These are phyloP conservation scores for Cryomyces minteri DNA, from an alignment of 495 filamentous ascomycete species.

Conservation along the genomic window DNA sequence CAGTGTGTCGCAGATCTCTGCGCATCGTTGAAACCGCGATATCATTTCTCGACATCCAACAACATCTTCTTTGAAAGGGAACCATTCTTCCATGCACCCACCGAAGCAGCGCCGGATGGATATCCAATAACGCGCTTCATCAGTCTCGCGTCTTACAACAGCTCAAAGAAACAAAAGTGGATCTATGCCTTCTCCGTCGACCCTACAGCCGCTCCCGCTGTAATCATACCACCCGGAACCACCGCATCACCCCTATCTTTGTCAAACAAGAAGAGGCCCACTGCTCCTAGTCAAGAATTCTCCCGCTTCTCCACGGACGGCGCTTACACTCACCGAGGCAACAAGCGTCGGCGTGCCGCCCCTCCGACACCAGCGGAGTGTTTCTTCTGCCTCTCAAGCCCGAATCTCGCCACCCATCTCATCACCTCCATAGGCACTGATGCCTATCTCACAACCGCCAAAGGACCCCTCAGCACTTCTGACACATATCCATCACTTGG, in stretches of 20 bases:
- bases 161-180: constrained; percentile 56
- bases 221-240: constrained; percentile 41
- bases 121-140: constrained; percentile 68
- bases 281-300: constrained; percentile 29
- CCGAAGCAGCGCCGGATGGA: constrained; percentile 29
- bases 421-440: constrained; percentile 74
- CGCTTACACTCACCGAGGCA: constrained; percentile 17
- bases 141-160: constrained; percentile 61
- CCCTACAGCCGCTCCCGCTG: constrained; percentile 34
- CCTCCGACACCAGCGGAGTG: constrained; percentile 62
- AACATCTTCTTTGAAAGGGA: constrained; percentile 72
- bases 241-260: constrained; percentile 51
- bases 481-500: constrained; percentile 46
- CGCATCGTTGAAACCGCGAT: constrained; percentile 58
- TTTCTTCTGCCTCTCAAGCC: constrained; percentile 88
- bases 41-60: constrained; percentile 63
- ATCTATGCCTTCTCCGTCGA: constrained; percentile 78
- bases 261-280: constrained; percentile 39
- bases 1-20: constrained; percentile 57
- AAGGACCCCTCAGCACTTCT: constrained; percentile 61
- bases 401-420: constrained; percentile 66
- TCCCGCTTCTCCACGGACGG: constrained; percentile 15
- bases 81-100: constrained; percentile 64
- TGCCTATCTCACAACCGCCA: constrained; percentile 74
- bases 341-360: constrained; percentile 34